A percentile compares a stretch with the other conserved stretches of the same genome.
These are phyloP conservation scores for Cicer chorassanicum DNA, from an alignment of 306 rosid species.

Conservation along the genomic window DNA sequence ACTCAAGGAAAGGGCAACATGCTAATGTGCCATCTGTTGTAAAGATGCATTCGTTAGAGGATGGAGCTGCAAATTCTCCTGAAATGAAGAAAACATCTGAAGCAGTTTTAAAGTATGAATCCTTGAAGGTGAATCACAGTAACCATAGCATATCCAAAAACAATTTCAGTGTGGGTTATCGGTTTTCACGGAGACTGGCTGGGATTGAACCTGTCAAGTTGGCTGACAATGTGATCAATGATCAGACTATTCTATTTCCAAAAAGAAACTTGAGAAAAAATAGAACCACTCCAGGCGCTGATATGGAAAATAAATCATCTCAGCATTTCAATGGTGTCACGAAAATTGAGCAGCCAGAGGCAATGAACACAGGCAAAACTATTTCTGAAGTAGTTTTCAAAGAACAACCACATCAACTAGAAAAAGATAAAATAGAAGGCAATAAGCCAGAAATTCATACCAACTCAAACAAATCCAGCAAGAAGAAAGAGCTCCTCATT, in stretches of 20 bases:
- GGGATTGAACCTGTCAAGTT: slow-evolving; percentile 60
- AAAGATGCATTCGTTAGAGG: slow-evolving; percentile 48
- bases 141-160: slow-evolving; percentile 47
- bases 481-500: slow-evolving; percentile 51
- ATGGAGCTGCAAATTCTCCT: slow-evolving; percentile 47
- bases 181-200: slow-evolving; percentile 80
- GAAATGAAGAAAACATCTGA: slow-evolving; percentile 45
- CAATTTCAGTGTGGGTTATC: slow-evolving; percentile 51
- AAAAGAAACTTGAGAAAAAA: slow-evolving; percentile 49
- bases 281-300: slow-evolving; percentile 47
- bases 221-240: slow-evolving; percentile 45
- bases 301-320: slow-evolving; percentile 45
- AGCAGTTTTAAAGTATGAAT: slow-evolving; percentile 39
- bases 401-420: slow-evolving; percentile 48
- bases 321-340: slow-evolving; percentile 39
- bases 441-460: slow-evolving; percentile 47
- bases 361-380: slow-evolving; percentile 42
- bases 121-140: slow-evolving; percentile 25
- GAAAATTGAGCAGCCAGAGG: slow-evolving; percentile 41
- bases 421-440: slow-evolving; percentile 43
- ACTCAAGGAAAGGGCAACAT: slow-evolving; percentile 45
- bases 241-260: slow-evolving; percentile 51
- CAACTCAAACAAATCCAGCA: slow-evolving; percentile 50
- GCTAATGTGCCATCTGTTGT: slow-evolving; percentile 39
- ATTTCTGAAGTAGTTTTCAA: slow-evolving; percentile 43